A percentile compares a stretch with the other conserved stretches of the same genome.
These are phyloP conservation scores for Plasmodiophora brassicae DNA, from an alignment of 208 protist species.

Conservation along the genomic window DNA sequence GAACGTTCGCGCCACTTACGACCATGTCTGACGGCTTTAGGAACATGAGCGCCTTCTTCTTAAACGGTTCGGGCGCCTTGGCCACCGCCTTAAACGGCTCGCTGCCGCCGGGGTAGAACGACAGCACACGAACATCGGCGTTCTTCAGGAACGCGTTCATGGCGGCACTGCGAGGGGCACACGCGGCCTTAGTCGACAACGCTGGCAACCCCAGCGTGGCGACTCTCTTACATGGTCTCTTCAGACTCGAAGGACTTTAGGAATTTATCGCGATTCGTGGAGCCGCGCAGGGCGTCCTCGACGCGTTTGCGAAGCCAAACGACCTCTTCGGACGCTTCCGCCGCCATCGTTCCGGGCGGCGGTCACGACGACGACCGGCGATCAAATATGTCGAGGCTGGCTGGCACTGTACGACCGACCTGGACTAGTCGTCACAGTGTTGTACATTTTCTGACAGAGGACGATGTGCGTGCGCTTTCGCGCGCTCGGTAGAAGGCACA, in stretches of 20 bases:
- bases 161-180: neutral
- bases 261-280: neutral
- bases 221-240: neutral
- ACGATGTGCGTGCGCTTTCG: no score
- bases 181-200: neutral
- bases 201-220: neutral
- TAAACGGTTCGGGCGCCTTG: neutral
- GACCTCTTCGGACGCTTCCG: no score
- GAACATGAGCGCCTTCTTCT: constrained; percentile 21
- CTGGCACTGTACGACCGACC: no score
- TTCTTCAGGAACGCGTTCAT: neutral
- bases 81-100: neutral
- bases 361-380: no score
- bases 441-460: no score
- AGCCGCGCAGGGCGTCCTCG: neutral
- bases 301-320: neutral
- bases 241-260: neutral
- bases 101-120: neutral
- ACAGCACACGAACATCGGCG: neutral
- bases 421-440: no score
- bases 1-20: neutral
- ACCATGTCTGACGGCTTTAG: neutral
- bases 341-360: no score
- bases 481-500: no score
- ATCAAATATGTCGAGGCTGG: no score